phyloP scores from a whole-genome alignment of 176 grass and related monocot species.

The Saccharum officinarum region DNA sequence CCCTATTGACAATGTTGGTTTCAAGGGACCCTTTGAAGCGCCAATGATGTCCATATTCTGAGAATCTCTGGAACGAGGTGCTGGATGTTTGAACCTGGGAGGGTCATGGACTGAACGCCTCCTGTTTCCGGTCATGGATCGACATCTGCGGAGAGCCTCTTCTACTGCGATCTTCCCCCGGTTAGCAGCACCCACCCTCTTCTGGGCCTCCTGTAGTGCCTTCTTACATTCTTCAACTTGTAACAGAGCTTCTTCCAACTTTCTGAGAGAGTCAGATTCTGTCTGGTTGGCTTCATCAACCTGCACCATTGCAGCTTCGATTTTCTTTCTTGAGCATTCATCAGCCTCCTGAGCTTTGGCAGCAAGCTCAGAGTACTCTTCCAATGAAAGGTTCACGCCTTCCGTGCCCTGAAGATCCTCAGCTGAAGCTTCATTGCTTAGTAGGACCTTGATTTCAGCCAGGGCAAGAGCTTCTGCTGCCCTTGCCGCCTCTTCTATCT shows the following conservation, averaged over 20 bases:
- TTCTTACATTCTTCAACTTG: slow-evolving; percentile 62
- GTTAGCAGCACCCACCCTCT: slow-evolving; percentile 57
- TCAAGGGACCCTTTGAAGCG: slow-evolving; percentile 31
- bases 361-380: slow-evolving; percentile 65
- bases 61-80: slow-evolving; percentile 28
- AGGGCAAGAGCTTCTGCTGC: slow-evolving; percentile 76
- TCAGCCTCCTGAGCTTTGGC: slow-evolving; percentile 57
- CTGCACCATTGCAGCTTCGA: slow-evolving; percentile 52
- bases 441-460: slow-evolving; percentile 69
- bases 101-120: slow-evolving; percentile 26
- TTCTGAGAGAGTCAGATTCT: slow-evolving; percentile 46
- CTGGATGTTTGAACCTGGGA: slow-evolving; percentile 65
- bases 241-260: slow-evolving; percentile 58
- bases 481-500: slow-evolving; percentile 74
- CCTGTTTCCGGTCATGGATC: slow-evolving; percentile 28
- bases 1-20: slow-evolving; percentile 71
- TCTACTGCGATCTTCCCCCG: slow-evolving; percentile 54
- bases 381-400: slow-evolving; percentile 55
- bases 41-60: slow-evolving; percentile 27
- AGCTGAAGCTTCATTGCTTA: slow-evolving; percentile 53
- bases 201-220: slow-evolving; percentile 60
- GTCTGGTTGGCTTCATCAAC: slow-evolving; percentile 57
- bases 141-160: slow-evolving; percentile 50
- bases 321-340: slow-evolving; percentile 54
- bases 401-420: slow-evolving; percentile 22